These are phyloP conservation scores for Suillus weaverae DNA, from an alignment of 768 basidiomycete species.

Conservation along the genomic window DNA sequence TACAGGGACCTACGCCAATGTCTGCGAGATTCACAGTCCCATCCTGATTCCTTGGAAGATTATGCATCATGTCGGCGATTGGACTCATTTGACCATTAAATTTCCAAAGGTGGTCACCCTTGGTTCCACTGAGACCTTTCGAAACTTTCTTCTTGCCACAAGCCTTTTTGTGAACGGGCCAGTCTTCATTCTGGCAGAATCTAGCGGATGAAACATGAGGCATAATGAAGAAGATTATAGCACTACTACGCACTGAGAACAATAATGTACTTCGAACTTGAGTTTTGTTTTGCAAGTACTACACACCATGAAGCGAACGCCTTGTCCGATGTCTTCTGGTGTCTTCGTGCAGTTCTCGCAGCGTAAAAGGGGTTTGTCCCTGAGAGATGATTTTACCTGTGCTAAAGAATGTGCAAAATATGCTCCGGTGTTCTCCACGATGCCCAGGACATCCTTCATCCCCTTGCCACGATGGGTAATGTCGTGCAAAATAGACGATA, in stretches of 20 bases:
- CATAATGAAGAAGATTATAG: neutral
- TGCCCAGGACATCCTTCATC: constrained; percentile 1
- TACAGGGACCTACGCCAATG: constrained; percentile 13
- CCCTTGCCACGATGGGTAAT: neutral
- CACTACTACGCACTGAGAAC: constrained; percentile 12
- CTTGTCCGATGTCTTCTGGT: constrained; percentile 15
- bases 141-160: constrained; percentile 21
- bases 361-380: constrained; percentile 18
- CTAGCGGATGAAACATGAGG: constrained; percentile 4
- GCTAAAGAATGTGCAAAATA: neutral
- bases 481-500: constrained; percentile 7
- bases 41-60: neutral
- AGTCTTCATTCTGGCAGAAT: constrained; percentile 19
- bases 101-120: constrained; percentile 14
- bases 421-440: constrained; percentile 1
- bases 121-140: constrained; percentile 22
- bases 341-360: constrained; percentile 21
- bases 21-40: neutral
- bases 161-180: constrained; percentile 16
- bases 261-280: constrained; percentile 18
- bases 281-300: constrained; percentile 19
- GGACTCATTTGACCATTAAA: neutral
- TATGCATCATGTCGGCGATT: constrained; percentile 2
- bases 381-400: neutral
- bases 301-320: constrained; percentile 22